phyloP scores from a whole-genome alignment of 306 rosid species.

The Hippophae tibetana region DNA sequence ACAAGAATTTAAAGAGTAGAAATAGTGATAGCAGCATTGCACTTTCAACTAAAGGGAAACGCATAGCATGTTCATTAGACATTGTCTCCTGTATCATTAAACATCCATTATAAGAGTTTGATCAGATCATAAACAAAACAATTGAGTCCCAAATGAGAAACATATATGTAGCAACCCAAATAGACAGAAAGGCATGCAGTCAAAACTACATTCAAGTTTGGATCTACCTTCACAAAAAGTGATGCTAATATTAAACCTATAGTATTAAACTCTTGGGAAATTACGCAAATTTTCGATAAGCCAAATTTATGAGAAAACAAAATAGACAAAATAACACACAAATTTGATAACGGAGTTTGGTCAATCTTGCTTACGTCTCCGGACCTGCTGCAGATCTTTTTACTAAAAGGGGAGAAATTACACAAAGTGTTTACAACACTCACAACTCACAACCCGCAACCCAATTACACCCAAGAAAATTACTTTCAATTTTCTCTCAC shows the following conservation, averaged over 20 bases:
- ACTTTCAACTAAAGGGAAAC: conserved; percentile 98
- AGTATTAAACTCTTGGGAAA: too few species aligned
- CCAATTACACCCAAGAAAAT: too few species aligned
- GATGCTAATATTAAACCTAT: conserved; percentile 93
- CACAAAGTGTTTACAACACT: too few species aligned
- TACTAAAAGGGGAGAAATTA: too few species aligned
- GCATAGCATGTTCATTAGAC: conserved; percentile 99
- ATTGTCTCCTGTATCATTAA: conserved; percentile 80
- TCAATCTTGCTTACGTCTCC: too few species aligned
- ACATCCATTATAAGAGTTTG: conserved; percentile 3
- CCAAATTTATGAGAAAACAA: too few species aligned
- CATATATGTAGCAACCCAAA: conserved; percentile 60
- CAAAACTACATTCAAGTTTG: conserved; percentile 78
- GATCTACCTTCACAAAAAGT: conserved; percentile 76
- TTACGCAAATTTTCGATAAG: too few species aligned
- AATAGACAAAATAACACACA: too few species aligned
- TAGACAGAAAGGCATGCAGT: conserved; percentile 83
- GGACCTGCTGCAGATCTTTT: too few species aligned
- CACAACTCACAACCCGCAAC: too few species aligned
- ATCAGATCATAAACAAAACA: background rate
- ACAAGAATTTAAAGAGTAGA: conserved; percentile 90
- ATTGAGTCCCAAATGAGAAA: background rate
- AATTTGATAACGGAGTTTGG: too few species aligned
- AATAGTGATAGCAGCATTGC: conserved; percentile 94
- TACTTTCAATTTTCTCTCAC: too few species aligned